Conservation (phyloP, 257 asterid genomes). For the Przewalskia tangutica region DNA sequence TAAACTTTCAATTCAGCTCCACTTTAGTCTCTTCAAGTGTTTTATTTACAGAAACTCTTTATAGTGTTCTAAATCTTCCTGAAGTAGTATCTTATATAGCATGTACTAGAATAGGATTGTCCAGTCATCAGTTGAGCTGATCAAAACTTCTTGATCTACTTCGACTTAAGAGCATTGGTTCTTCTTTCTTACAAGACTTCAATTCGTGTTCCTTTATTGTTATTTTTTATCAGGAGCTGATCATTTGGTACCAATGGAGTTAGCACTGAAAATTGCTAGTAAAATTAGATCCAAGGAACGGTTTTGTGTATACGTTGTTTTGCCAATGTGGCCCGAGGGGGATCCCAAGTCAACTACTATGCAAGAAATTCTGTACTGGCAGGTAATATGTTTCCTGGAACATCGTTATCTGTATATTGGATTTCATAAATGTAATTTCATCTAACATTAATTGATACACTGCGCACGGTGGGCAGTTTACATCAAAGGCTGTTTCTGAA, state of each 20-base stretch:
- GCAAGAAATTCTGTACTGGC: slow-evolving; percentile 97
- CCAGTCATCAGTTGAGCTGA: not conserved
- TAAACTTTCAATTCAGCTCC: not conserved
- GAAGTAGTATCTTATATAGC: not conserved
- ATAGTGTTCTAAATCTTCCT: not conserved
- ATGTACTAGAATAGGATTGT: not conserved
- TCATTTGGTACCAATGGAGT: slow-evolving; percentile 79
- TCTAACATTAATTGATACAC: not conserved
- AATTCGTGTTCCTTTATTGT: not conserved
- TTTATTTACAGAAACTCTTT: not conserved
- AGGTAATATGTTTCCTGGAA: slow-evolving; percentile 30
- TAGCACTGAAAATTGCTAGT: slow-evolving; percentile 60
- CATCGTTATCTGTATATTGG: not conserved
- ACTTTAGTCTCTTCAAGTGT: not conserved
- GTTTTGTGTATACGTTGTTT: slow-evolving; percentile 63
- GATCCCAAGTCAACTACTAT: slow-evolving; percentile 57
- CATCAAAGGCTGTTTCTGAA: not conserved
- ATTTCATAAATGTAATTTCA: not conserved
- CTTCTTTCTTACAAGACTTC: not conserved
- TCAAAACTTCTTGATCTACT: not conserved
- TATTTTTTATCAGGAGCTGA: slow-evolving; percentile 58
- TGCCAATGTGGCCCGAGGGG: slow-evolving; percentile 99
- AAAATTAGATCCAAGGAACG: slow-evolving; percentile 72
- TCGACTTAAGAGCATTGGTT: not conserved
- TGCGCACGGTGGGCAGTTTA: not conserved